Evolutionary conservation across 495 filamentous ascomycete genomes (phyloP).

Genomic region (Penicilliopsis zonata): DNA sequence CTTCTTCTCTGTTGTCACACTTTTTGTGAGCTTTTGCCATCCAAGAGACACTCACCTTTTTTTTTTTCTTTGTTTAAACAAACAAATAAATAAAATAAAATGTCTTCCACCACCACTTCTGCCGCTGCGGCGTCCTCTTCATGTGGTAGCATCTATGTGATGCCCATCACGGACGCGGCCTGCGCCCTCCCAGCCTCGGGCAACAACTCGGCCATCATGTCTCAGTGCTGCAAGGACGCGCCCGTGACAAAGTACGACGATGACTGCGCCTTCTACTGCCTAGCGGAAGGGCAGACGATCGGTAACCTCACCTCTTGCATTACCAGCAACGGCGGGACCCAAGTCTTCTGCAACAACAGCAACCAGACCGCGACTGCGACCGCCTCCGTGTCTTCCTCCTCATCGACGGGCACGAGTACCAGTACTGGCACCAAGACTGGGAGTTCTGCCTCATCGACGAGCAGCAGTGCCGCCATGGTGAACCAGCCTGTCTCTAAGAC

Average conservation of each 20-base stretch:
- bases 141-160: slow-evolving; percentile 18
- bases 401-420: slow-evolving; percentile 11
- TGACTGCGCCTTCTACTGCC: slow-evolving; percentile 39
- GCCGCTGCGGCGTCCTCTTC: too few species aligned
- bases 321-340: slow-evolving; percentile 15
- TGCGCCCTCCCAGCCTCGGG: slow-evolving; percentile 25
- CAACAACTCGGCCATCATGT: slow-evolving; percentile 28
- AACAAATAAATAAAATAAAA: too few species aligned
- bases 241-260: slow-evolving; percentile 28
- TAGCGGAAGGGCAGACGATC: slow-evolving; percentile 31
- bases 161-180: slow-evolving; percentile 31
- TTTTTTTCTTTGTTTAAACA: too few species aligned
- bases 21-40: too few species aligned
- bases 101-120: too few species aligned
- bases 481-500: slow-evolving; percentile 17
- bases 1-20: too few species aligned
- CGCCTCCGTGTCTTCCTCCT: slow-evolving; percentile 9
- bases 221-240: slow-evolving; percentile 31
- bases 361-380: slow-evolving; percentile 31
- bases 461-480: slow-evolving; percentile 8
- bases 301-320: slow-evolving; percentile 23
- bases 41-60: too few species aligned
- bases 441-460: slow-evolving; percentile 4
- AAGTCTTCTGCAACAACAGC: slow-evolving; percentile 27
- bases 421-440: slow-evolving; percentile 9